Conservation (phyloP, 371 early-diverging fungal genomes). For the Rhizopus microsporus region DNA sequence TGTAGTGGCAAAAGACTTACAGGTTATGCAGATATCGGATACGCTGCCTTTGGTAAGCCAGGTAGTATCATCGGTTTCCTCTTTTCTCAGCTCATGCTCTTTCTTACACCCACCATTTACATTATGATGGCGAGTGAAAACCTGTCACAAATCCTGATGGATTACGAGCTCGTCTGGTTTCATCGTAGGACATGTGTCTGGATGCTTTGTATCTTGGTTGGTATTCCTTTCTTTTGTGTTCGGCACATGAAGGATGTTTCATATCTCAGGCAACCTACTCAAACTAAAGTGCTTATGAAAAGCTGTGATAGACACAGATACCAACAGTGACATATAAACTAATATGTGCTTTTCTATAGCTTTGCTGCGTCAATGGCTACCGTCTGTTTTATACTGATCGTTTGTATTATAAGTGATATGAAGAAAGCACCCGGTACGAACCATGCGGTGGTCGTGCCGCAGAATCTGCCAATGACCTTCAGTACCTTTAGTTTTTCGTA, state of each 20-base stretch:
- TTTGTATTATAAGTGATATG: constrained; percentile 49
- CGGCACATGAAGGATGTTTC: constrained; percentile 63
- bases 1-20: constrained; percentile 3
- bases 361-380: constrained; percentile 61
- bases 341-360: constrained; percentile 31
- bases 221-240: constrained; percentile 56
- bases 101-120: constrained; percentile 74
- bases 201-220: constrained; percentile 52
- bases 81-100: constrained; percentile 66
- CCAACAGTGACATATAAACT: no score
- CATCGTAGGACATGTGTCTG: constrained; percentile 60
- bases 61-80: constrained; percentile 62
- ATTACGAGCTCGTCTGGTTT: constrained; percentile 17
- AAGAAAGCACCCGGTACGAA: constrained; percentile 18
- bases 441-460: constrained; percentile 47
- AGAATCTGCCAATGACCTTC: constrained; percentile 57
- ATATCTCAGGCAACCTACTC: constrained; percentile 36
- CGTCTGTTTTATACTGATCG: constrained; percentile 40
- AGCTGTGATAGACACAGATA: no score
- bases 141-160: constrained; percentile 49
- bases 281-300: background rate
- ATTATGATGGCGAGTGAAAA: constrained; percentile 76
- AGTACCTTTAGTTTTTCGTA: constrained; percentile 75
- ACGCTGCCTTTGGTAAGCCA: constrained; percentile 65
- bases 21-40: constrained; percentile 56